Base-by-base conservation (phyloP, 2,329 filamentous ascomycete genomes). In the Corniculantispora saksenae region DNA sequence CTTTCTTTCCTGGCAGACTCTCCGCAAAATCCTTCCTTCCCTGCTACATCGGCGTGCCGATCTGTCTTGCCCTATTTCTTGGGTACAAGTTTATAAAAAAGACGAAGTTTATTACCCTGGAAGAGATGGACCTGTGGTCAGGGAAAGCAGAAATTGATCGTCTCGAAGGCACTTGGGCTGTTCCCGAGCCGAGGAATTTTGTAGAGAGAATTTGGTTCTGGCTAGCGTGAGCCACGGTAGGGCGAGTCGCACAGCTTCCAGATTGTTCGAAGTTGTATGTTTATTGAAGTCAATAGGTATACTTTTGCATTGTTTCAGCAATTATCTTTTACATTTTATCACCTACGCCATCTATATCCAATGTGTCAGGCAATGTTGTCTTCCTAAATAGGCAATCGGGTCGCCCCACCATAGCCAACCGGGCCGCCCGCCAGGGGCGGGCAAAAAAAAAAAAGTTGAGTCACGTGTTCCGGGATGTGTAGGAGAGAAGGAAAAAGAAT, bases 21-120 rank as follows among this genome's bases (percentile, higher is more conserved):
- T 76, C 75, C 60, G 77, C 76, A 25, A 77, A 75, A 70, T 75
- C 76, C 1, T 93, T 93, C 73, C 77, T 93, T 59, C 90, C 91
- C 70, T 78, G 80, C 0, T 92, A 92, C 71, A 86, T 89, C 66
- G 90, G 90, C 78, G 85, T 92, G 40, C 87, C 86, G 5, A 81
- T 92, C 40, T 91, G 92, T 70, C 83, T 87, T 0, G 68, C 83
- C 1, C 75, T 93, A 1, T 92, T 86, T 71, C 57, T 73, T 1
- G 69, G 85, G 2, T 92, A 91, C 83, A 93, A 93, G 75, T 47
- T 91, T 10, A 70, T 86, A 61, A 88, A 90, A 75, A 82, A 80
- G 71, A 89, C 88, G 0, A 86, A 83, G 66, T 70, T 78, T 48
- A 76, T 79, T 3, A 72, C 72, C 56, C 47, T 78, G 1, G 66